phyloP scores from a whole-genome alignment of 371 early-diverging fungal genomes.

The Globomyces sp. region DNA sequence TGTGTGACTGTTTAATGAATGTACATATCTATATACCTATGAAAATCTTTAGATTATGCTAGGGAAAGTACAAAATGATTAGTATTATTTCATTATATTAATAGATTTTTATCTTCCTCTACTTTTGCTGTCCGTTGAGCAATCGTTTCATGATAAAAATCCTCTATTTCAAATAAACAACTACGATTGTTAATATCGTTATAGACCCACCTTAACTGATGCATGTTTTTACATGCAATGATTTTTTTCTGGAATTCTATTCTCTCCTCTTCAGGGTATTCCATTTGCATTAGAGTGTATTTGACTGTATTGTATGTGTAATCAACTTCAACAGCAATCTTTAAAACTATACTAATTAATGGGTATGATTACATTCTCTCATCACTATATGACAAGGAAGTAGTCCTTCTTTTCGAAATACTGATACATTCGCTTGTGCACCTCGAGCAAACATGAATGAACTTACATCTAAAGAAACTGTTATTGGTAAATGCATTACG shows the following conservation, averaged over 20 bases:
- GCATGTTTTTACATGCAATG: conserved; percentile 8
- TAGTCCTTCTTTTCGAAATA: conserved; percentile 69
- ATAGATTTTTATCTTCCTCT: no score
- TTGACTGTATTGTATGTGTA: conserved; percentile 82
- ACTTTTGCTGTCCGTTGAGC: neutral
- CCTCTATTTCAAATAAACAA: neutral
- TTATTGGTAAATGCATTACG: neutral
- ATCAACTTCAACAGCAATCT: conserved; percentile 60
- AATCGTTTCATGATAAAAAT: neutral
- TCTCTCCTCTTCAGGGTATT: conserved; percentile 20
- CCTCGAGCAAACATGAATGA: conserved; percentile 90
- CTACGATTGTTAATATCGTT: neutral
- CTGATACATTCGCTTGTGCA: conserved; percentile 78
- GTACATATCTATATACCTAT: no score
- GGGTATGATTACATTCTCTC: conserved; percentile 44
- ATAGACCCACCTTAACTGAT: neutral
- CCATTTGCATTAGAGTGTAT: conserved; percentile 84
- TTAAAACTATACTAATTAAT: conserved; percentile 30
- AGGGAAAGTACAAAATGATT: no score
- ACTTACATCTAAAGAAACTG: conserved; percentile 34
- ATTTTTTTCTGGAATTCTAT: conserved; percentile 12
- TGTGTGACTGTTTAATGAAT: no score
- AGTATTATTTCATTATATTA: no score
- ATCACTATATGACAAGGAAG: conserved; percentile 56
- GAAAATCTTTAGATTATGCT: no score